Conservation (phyloP, 192 early-diverging fungal species). For the Lunasporangiospora selenospora region DNA sequence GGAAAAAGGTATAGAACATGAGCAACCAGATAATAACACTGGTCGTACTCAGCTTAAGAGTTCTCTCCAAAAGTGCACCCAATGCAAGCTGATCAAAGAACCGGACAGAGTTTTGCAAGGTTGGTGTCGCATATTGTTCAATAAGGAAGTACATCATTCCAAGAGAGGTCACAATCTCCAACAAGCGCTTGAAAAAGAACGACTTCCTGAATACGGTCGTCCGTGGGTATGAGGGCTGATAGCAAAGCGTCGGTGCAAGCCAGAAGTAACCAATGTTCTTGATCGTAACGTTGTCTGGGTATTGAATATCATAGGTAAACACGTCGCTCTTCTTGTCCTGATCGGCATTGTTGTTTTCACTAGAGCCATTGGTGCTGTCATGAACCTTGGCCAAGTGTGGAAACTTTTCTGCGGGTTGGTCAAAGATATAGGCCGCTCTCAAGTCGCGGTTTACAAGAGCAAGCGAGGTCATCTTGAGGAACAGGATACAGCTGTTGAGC, state of each 20-base stretch:
- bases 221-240: slow-evolving; percentile 86
- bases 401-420: slow-evolving; percentile 34
- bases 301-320: slow-evolving; percentile 62
- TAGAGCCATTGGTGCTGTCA: too few relatives aligned
- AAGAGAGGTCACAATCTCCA: slow-evolving; percentile 70
- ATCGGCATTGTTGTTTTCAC: too few relatives aligned
- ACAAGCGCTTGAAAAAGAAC: slow-evolving; percentile 82
- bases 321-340: too few relatives aligned
- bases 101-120: slow-evolving; percentile 75
- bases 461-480: slow-evolving; percentile 85
- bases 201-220: slow-evolving; percentile 65
- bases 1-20: slow-evolving; percentile 90
- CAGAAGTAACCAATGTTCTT: slow-evolving; percentile 77
- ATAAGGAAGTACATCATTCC: slow-evolving; percentile 82
- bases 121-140: slow-evolving; percentile 83
- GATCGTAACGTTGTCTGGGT: slow-evolving; percentile 77
- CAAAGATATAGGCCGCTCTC: slow-evolving; percentile 64
- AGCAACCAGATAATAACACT: slow-evolving; percentile 87
- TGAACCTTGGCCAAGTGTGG: slow-evolving; percentile 29
- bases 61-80: slow-evolving; percentile 75
- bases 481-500: slow-evolving; percentile 68
- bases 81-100: slow-evolving; percentile 74
- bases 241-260: slow-evolving; percentile 85
- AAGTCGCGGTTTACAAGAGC: slow-evolving; percentile 80
- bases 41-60: slow-evolving; percentile 85